Evolutionary conservation across 73 alveolate species (phyloP).

Genomic region (Paramecium caudatum): DNA sequence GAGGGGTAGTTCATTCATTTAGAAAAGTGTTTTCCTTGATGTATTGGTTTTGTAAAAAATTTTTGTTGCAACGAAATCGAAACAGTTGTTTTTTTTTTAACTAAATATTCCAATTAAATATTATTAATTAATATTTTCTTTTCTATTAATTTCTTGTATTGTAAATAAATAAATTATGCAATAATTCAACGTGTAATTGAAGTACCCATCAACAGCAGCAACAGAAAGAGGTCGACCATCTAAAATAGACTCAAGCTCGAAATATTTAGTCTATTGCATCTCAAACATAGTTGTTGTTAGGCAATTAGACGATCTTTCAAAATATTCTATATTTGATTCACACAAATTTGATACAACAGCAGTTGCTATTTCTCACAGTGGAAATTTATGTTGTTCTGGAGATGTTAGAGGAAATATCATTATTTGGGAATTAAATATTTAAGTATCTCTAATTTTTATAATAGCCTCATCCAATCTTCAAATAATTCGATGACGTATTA

Average conservation of each 20-base stretch:
- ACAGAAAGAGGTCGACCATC: slow-evolving; percentile 76
- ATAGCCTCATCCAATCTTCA: slow-evolving; percentile 63
- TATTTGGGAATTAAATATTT: slow-evolving; percentile 40
- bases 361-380: slow-evolving; percentile 71
- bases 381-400: slow-evolving; percentile 75
- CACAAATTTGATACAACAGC: slow-evolving; percentile 76
- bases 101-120: too few relatives aligned
- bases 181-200: too few relatives aligned
- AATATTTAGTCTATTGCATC: slow-evolving; percentile 62
- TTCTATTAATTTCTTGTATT: too few relatives aligned
- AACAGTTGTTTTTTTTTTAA: too few relatives aligned
- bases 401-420: slow-evolving; percentile 35
- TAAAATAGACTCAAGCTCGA: slow-evolving; percentile 23
- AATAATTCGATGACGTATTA: slow-evolving; percentile 22
- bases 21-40: too few relatives aligned
- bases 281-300: slow-evolving; percentile 72
- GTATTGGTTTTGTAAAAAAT: too few relatives aligned
- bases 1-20: too few relatives aligned
- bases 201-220: slow-evolving; percentile 71
- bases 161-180: too few relatives aligned
- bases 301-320: slow-evolving; percentile 55
- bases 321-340: slow-evolving; percentile 61
- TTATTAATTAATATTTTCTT: too few relatives aligned
- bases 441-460: not conserved
- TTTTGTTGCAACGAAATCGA: too few relatives aligned